Conservation (phyloP, 192 early-diverging fungal species). For the Anaeromyces robustus region DNA sequence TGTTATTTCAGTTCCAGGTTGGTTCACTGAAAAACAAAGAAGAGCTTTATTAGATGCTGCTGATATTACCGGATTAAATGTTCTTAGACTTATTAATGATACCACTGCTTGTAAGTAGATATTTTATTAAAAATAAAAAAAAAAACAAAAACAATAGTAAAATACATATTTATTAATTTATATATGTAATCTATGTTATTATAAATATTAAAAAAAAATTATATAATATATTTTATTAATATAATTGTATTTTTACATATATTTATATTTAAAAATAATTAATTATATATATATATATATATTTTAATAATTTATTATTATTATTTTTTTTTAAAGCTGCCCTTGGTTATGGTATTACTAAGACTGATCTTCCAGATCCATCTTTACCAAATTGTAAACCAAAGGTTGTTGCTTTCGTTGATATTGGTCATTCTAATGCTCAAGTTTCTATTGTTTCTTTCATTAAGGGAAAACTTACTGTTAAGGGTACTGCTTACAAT, state of each 20-base stretch:
- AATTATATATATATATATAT: too few species aligned
- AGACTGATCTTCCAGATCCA: constrained; percentile 83
- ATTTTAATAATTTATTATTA: too few species aligned
- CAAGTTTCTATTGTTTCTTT: constrained; percentile 77
- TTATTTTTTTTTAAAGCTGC: constrained; percentile 29
- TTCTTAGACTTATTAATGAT: constrained; percentile 84
- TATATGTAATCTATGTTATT: too few species aligned
- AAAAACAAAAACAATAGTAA: too few species aligned
- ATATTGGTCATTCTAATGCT: constrained; percentile 82
- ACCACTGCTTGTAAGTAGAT: constrained; percentile 63
- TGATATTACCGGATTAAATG: constrained; percentile 77
- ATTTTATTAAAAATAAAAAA: too few species aligned
- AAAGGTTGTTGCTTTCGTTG: constrained; percentile 81
- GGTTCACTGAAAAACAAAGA: constrained; percentile 90
- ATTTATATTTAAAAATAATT: too few species aligned
- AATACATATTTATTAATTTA: too few species aligned
- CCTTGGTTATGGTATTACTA: constrained; percentile 96
- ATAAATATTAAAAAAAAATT: background rate
- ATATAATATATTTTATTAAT: too few species aligned
- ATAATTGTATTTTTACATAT: too few species aligned
- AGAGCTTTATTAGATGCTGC: constrained; percentile 74
- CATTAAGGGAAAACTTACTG: constrained; percentile 87
- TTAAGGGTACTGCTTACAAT: constrained; percentile 83
- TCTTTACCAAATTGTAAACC: constrained; percentile 48
- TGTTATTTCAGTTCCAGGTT: constrained; percentile 84